A percentile compares a stretch with the other conserved stretches of the same genome.
phyloP scores from a whole-genome alignment of 495 filamentous ascomycete genomes.

The Penicillium malachiteum region DNA sequence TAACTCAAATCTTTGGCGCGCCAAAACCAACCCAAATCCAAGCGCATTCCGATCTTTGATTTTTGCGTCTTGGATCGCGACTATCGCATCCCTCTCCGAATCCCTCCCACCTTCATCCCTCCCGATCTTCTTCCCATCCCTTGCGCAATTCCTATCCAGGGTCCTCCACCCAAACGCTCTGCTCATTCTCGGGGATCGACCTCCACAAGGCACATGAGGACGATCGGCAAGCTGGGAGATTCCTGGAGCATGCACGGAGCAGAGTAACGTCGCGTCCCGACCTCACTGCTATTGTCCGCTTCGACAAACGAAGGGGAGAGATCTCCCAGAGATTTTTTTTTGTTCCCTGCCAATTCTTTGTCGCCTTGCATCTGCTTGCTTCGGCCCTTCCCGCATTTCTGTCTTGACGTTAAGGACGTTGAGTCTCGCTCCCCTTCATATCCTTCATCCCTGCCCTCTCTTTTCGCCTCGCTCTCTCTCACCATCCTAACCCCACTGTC shows the following conservation, averaged over 20 bases:
- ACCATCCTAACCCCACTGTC: conserved; percentile 29
- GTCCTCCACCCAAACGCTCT: conserved; percentile 25
- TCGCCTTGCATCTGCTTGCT: conserved; percentile 40
- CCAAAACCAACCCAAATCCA: conserved; percentile 5
- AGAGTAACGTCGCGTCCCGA: conserved; percentile 34
- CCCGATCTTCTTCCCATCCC: conserved; percentile 28
- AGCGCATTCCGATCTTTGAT: conserved; percentile 36
- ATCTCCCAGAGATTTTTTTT: neutral
- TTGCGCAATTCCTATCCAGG: conserved; percentile 41
- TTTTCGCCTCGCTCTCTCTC: neutral
- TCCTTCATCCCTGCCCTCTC: conserved; percentile 8
- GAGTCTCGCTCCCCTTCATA: conserved; percentile 8
- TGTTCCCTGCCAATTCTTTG: conserved; percentile 31
- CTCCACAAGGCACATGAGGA: conserved; percentile 43
- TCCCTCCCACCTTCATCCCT: conserved; percentile 17
- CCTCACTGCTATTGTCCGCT: conserved; percentile 12
- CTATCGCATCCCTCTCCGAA: conserved; percentile 2
- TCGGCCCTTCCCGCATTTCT: conserved; percentile 29
- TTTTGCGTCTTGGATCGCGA: conserved; percentile 1
- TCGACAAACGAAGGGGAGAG: conserved; percentile 38
- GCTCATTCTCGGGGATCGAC: conserved; percentile 31
- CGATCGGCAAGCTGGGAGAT: conserved; percentile 46
- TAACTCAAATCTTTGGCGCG: conserved; percentile 31
- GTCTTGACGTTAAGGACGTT: conserved; percentile 20
- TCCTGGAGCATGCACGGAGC: conserved; percentile 52